phyloP scores from a whole-genome alignment of 2,329 filamentous ascomycete genomes.

The Coleophoma crateriformis region DNA sequence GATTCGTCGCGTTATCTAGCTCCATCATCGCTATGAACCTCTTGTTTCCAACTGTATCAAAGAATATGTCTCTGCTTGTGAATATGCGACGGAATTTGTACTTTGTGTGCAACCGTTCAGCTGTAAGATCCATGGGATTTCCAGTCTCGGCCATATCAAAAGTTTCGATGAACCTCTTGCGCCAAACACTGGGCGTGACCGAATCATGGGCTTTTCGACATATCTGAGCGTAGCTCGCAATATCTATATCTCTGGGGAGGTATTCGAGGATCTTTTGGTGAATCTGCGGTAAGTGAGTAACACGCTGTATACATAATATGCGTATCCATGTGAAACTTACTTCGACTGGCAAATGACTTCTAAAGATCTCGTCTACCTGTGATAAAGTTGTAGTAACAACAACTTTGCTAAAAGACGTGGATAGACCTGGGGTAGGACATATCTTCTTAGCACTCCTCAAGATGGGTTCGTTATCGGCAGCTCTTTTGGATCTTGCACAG shows the following conservation, averaged over 20 bases:
- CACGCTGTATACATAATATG: neutral
- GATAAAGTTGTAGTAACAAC: too few relatives aligned
- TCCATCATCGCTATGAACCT: constrained; percentile 6
- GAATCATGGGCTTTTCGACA: constrained; percentile 31
- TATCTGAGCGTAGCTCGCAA: constrained; percentile 30
- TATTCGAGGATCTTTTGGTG: constrained; percentile 12
- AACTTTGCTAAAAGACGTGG: too few relatives aligned
- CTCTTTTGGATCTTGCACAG: too few relatives aligned
- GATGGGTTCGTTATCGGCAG: too few relatives aligned
- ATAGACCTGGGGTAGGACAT: too few relatives aligned
- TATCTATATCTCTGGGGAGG: constrained; percentile 30
- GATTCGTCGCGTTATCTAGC: constrained; percentile 18
- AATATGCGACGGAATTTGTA: constrained; percentile 29
- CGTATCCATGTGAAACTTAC: too few relatives aligned
- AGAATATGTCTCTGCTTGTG: constrained; percentile 16
- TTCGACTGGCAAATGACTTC: too few relatives aligned
- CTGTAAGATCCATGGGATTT: constrained; percentile 21
- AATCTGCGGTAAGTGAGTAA: constrained; percentile 4
- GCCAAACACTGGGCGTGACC: constrained; percentile 37
- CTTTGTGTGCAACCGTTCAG: neutral
- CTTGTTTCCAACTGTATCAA: constrained; percentile 15
- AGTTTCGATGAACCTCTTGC: constrained; percentile 29
- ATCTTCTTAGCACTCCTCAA: too few relatives aligned
- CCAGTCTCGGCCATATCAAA: constrained; percentile 30
- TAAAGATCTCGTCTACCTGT: too few relatives aligned